Conservation (phyloP, 768 basidiomycete genomes). For the Mycena crocata region DNA sequence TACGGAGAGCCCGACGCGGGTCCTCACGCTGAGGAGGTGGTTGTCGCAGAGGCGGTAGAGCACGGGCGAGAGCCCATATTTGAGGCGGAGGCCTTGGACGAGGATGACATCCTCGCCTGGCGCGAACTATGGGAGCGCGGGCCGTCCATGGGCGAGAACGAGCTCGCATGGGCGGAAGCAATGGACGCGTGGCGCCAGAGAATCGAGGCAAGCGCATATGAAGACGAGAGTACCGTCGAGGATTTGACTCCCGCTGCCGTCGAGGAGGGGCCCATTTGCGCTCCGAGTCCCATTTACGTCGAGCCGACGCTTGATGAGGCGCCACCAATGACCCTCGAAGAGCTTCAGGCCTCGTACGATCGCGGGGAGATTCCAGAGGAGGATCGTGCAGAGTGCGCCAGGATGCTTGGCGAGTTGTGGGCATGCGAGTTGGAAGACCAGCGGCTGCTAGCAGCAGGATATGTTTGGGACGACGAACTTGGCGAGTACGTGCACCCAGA, state of each 20-base stretch:
- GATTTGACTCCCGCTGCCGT: no score
- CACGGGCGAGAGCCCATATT: no score
- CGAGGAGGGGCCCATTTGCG: neutral
- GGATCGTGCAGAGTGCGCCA: neutral
- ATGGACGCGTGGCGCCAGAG: neutral
- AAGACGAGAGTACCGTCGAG: neutral
- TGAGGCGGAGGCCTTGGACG: no score
- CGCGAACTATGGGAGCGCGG: neutral
- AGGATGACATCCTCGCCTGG: neutral
- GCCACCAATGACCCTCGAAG: neutral
- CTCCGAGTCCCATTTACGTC: no score
- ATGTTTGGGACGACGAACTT: conserved; percentile 2
- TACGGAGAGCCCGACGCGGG: no score
- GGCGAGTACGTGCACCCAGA: neutral
- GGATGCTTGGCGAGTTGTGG: neutral
- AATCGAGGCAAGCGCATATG: neutral
- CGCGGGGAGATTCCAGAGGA: neutral
- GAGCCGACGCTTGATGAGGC: neutral
- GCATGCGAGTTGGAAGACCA: conserved; percentile 7
- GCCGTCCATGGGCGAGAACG: neutral
- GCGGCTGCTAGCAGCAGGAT: neutral
- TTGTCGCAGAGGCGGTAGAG: no score
- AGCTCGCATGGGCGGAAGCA: neutral
- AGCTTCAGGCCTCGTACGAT: conserved; percentile 3
- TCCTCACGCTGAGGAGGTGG: no score